A percentile compares a stretch with the other conserved stretches of the same genome.
phyloP scores from a whole-genome alignment of 768 basidiomycete genomes.

The Hortiboletus flavorubellus region DNA sequence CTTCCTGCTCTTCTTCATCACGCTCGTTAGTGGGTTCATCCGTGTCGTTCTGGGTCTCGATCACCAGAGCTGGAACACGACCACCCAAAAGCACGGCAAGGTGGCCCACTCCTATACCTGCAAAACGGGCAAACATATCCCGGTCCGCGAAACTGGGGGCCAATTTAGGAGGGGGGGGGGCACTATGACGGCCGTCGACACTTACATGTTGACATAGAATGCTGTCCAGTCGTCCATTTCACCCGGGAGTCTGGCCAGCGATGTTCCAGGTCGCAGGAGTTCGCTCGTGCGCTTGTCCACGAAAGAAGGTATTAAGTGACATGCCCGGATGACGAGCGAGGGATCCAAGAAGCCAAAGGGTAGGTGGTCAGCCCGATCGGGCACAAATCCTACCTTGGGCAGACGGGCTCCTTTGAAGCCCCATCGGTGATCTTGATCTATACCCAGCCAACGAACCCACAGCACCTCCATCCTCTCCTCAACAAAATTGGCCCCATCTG shows the following conservation, averaged over 20 bases:
- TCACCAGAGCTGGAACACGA: too few species aligned
- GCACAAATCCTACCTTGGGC: not conserved
- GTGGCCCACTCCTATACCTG: too few species aligned
- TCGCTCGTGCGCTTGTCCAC: not conserved
- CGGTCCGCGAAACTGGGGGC: too few species aligned
- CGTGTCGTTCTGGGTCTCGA: too few species aligned
- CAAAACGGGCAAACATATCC: too few species aligned
- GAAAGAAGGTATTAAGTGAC: not conserved
- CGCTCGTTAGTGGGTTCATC: too few species aligned
- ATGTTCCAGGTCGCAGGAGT: not conserved
- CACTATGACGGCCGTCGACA: too few species aligned
- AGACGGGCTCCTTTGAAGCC: not conserved
- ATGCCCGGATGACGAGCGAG: not conserved
- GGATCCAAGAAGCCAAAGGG: not conserved
- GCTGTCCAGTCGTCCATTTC: not conserved
- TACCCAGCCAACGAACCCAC: not conserved
- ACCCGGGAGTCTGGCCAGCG: not conserved
- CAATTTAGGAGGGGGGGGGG: too few species aligned
- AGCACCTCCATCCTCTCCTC: not conserved
- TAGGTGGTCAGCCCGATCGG: not conserved
- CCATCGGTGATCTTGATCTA: not conserved
- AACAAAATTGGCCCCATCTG: too few species aligned
- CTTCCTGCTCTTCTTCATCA: too few species aligned
- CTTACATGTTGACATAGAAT: slow-evolving; percentile 11
- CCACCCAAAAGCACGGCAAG: too few species aligned